These are phyloP conservation scores for Inga laurina DNA, from an alignment of 306 rosid species.

Conservation along the genomic window DNA sequence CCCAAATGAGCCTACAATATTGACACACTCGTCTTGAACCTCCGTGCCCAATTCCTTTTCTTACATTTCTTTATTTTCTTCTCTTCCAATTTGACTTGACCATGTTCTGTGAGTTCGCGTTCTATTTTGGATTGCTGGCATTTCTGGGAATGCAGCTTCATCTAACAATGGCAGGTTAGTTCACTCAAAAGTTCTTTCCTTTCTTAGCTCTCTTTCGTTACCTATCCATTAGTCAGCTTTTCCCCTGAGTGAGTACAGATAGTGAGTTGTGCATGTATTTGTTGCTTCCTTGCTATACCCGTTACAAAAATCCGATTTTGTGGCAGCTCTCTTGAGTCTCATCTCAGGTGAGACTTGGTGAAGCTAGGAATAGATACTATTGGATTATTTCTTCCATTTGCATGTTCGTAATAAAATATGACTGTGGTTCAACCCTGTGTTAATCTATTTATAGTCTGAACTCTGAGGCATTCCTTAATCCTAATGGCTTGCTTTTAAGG, in stretches of 20 bases:
- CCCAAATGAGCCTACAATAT: conserved; percentile 32
- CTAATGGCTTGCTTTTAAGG: conserved; percentile 23
- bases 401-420: conserved; percentile 35
- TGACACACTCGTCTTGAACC: not conserved
- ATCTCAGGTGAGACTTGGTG: conserved; percentile 6
- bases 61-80: conserved; percentile 17
- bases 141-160: conserved; percentile 70
- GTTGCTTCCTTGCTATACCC: not conserved
- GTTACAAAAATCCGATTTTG: conserved; percentile 5
- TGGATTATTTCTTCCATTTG: conserved; percentile 30
- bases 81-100: conserved; percentile 34
- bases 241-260: conserved; percentile 1
- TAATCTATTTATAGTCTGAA: not conserved
- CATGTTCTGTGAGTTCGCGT: conserved; percentile 49
- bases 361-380: not conserved
- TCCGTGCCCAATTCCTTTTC: conserved; percentile 27
- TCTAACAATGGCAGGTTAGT: conserved; percentile 74
- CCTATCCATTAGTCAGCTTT: conserved; percentile 21
- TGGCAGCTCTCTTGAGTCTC: conserved; percentile 29
- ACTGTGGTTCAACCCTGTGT: conserved; percentile 13
- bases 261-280: conserved; percentile 25
- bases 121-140: conserved; percentile 53
- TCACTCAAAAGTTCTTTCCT: conserved; percentile 37
- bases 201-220: conserved; percentile 24
- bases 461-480: not conserved